phyloP scores from a whole-genome alignment of 179 eudicot genomes.

The Monotropa hypopitys region DNA sequence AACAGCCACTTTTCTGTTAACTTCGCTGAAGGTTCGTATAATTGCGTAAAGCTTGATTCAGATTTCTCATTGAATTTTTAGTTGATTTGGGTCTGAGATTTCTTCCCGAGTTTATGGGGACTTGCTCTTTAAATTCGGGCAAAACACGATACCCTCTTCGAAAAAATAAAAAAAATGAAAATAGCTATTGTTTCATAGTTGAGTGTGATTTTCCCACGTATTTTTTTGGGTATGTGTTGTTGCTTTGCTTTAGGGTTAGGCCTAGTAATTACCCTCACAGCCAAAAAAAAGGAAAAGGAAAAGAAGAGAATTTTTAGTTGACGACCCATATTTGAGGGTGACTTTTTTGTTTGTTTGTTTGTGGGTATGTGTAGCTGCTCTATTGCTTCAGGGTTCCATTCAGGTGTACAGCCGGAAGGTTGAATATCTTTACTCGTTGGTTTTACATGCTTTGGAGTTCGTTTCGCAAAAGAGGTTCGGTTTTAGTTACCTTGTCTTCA shows the following conservation, averaged over 20 bases:
- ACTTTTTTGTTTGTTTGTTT: slow-evolving; percentile 12
- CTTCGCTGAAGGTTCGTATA: slow-evolving; percentile 61
- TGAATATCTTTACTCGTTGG: slow-evolving; percentile 83
- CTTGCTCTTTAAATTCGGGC: neutral
- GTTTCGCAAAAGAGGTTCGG: slow-evolving; percentile 66
- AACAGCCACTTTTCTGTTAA: slow-evolving; percentile 37
- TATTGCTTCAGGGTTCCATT: slow-evolving; percentile 78
- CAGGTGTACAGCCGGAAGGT: slow-evolving; percentile 92
- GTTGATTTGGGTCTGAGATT: neutral
- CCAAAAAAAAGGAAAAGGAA: too few species aligned
- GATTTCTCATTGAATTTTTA: neutral
- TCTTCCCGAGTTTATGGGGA: neutral
- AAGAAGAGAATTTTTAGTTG: neutral
- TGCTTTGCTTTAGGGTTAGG: neutral
- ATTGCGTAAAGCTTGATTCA: neutral
- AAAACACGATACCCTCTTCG: neutral
- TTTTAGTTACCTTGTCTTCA: neutral
- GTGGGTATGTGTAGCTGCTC: slow-evolving; percentile 53
- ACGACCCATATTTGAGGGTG: slow-evolving; percentile 3
- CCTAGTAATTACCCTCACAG: neutral
- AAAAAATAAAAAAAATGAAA: neutral
- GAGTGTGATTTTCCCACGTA: neutral
- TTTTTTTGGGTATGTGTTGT: neutral
- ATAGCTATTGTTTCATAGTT: neutral
- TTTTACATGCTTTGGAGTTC: slow-evolving; percentile 70